Base-by-base conservation (phyloP, 2,329 filamentous ascomycete genomes). In the Colletotrichum zoysiae region DNA sequence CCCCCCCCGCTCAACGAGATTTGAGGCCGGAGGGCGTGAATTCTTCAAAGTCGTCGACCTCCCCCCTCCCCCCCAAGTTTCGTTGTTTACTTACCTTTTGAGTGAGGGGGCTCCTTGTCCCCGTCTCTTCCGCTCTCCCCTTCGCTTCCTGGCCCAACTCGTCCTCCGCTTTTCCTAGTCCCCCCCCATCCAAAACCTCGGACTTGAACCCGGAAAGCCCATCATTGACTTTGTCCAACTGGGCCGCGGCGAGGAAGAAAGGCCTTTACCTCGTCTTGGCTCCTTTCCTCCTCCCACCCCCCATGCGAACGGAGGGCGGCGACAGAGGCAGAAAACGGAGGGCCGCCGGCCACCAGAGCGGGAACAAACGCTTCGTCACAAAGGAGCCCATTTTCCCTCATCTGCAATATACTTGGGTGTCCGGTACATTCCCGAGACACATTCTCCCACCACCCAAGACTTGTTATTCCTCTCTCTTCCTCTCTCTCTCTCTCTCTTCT, bases 401-500 rank as follows among this genome's bases (percentile, higher is more conserved):
- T 73, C 70, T 73, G 67, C 70, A 73, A 73, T 67, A 71, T 56
- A 26, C 56, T 61, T 70, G 67, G 61, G 61, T 51, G 46, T 74
- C 75, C 79, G 79, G 81, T 79, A 78, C 80, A 81, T 78, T 82
- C 81, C 82, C 81, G 82, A 84, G 80, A 83, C 82, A 82, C 38
- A 64, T 56, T 74, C 59, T 68, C 38, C 56, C 61, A 38, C 48
- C 30, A 44, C 55, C 48, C 57, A 55, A 59, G 67, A 26, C 48
- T 20, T 66, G 46, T 59, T 48, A 50, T n/a, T 64, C 38, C 55
- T 30, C 59, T 60, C 44, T 46, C 44, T 44, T 14, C 20, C 42
- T 46, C 44, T 44, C 42, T 46, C 44, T 46, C 44, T 46, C 7
- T 44, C 40, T 44, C 40, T 44, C 64, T 63, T 46, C 42, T 46